These are phyloP conservation scores for Stentor coeruleus DNA, from an alignment of 73 alveolate genomes.

Conservation along the genomic window DNA sequence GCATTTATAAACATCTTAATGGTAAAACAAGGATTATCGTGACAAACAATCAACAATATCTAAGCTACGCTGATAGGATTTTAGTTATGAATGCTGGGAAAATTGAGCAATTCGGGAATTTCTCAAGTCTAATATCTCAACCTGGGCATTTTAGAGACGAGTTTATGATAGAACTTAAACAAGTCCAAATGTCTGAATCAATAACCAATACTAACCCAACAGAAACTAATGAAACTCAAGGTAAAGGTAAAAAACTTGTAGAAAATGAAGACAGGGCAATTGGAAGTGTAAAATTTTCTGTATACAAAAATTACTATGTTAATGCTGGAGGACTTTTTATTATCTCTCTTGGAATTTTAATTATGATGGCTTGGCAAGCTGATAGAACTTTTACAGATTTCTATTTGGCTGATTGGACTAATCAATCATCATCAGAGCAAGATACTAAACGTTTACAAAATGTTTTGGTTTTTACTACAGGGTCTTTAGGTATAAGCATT, in stretches of 20 bases:
- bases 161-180: background rate
- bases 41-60: background rate
- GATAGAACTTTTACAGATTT: background rate
- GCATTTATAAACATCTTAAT: constrained; percentile 49
- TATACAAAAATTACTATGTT: background rate
- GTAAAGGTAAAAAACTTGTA: background rate
- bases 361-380: background rate
- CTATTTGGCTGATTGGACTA: constrained; percentile 45
- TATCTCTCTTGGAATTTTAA: constrained; percentile 4
- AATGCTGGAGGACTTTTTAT: background rate
- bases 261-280: background rate
- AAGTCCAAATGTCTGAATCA: background rate
- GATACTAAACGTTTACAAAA: background rate
- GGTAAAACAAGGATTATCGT: constrained; percentile 18
- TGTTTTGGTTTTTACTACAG: constrained; percentile 2
- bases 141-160: background rate
- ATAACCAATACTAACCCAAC: background rate
- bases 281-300: background rate
- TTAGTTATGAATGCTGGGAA: constrained; percentile 44
- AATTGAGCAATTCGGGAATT: constrained; percentile 16
- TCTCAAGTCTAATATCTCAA: background rate
- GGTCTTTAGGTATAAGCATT: background rate
- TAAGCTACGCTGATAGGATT: constrained; percentile 36
- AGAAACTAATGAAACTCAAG: too few species aligned
- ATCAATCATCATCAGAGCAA: background rate